A percentile compares a stretch with the other conserved stretches of the same genome.
phyloP scores from a whole-genome alignment of 768 basidiomycete species.

The Russula ochroleuca region DNA sequence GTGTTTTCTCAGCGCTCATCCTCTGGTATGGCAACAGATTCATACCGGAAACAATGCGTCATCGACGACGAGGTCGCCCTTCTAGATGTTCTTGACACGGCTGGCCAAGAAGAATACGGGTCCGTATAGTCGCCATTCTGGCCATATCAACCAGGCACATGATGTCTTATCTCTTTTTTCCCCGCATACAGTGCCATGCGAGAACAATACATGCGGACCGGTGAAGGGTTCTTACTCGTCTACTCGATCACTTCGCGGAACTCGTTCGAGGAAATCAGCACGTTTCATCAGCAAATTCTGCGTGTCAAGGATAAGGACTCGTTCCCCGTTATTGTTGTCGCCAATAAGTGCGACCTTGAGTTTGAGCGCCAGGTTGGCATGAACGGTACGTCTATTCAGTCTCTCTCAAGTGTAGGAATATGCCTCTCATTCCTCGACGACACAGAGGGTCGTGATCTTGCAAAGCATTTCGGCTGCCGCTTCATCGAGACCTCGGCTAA shows the following conservation, averaged over 20 bases:
- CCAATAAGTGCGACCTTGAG: slow-evolving; percentile 97
- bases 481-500: slow-evolving; percentile 97
- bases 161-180: slow-evolving; percentile 7
- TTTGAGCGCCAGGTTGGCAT: slow-evolving; percentile 95
- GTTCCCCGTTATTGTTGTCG: slow-evolving; percentile 93
- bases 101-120: slow-evolving; percentile 98
- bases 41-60: slow-evolving; percentile 94
- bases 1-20: slow-evolving; percentile 1
- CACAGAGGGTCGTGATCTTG: slow-evolving; percentile 94
- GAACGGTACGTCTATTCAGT: slow-evolving; percentile 60
- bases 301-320: slow-evolving; percentile 95
- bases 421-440: neutral
- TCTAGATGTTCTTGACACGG: slow-evolving; percentile 94
- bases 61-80: slow-evolving; percentile 99
- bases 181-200: slow-evolving; percentile 76
- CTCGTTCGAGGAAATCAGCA: slow-evolving; percentile 95
- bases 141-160: slow-evolving; percentile 15
- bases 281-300: slow-evolving; percentile 93
- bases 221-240: slow-evolving; percentile 95
- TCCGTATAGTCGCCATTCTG: slow-evolving; percentile 39
- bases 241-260: slow-evolving; percentile 98
- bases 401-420: neutral
- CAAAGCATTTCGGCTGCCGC: slow-evolving; percentile 89
- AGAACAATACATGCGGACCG: slow-evolving; percentile 98
- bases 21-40: slow-evolving; percentile 51